Evolutionary conservation across 345 rosid genomes (phyloP), one percentile per base, ranked within the genome.

Genomic region (Citropsis articulata): DNA sequence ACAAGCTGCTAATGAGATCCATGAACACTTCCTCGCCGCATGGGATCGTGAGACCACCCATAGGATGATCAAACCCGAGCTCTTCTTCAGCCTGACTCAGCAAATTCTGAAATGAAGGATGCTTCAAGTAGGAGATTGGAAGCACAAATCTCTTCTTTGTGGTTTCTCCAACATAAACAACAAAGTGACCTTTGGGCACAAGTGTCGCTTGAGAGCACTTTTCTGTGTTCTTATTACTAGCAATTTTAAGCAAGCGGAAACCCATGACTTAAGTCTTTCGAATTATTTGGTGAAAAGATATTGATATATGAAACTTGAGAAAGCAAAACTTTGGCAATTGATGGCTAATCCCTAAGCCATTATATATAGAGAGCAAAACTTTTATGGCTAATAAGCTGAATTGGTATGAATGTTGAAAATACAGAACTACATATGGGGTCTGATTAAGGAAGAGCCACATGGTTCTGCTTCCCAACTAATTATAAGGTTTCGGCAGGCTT

Each of bases 121-220:
- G 80, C 61, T 82, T 83, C 64, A 85, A 50, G 69, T 84, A 88
- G 0, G 82, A 84, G 2, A 87, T 30, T 7, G 88, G 91, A 80
- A 90, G 80, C 55, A 84, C 77, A 72, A 81, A 85, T 77, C 86
- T 74, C 75, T 84, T 87, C 83, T 75, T 86, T 36, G 80, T 68
- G 0, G 75, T 72, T 68, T 84, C 85, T 69, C 90, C 90, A 67
- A 82, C 83, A 76, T 84, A 83, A 38, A 88, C 87, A 16, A 83
- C 88, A n/a, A 88, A 16, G 81, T 72, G 84, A 1, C 87, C 88
- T 77, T 89, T 86, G 19, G 89, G 90, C 5, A 87, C 90, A 59
- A 50, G 10, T 2, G 38, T 14, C 22, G 22, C 22, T 6, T 18
- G 22, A 16, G 57, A 18, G 22, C 57, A 53, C 22, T 53, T 53